Evolutionary conservation across 768 basidiomycete species (phyloP).

Genomic region (Suillus alpinus): DNA sequence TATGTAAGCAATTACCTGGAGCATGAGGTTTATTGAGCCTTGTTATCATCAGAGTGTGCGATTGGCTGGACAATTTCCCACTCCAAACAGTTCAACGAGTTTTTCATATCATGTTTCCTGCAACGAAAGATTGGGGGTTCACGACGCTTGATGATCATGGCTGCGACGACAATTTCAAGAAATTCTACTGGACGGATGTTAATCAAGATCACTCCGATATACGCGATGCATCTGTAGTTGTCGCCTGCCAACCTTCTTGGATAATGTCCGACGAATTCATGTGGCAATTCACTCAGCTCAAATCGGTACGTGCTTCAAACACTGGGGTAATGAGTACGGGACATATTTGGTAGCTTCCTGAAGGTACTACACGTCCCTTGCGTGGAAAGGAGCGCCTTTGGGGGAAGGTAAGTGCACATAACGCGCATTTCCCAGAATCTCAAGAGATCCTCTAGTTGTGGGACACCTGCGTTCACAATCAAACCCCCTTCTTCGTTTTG

Average conservation of each 20-base stretch:
- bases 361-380: constrained; percentile 35
- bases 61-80: constrained; percentile 33
- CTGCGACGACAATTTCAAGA: constrained; percentile 41
- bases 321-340: background rate
- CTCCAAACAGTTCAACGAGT: constrained; percentile 33
- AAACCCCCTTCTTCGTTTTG: constrained; percentile 54
- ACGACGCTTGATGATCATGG: constrained; percentile 31
- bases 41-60: constrained; percentile 20
- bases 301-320: constrained; percentile 15
- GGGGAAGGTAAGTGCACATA: constrained; percentile 48
- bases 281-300: constrained; percentile 46
- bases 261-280: constrained; percentile 53
- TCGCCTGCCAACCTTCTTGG: constrained; percentile 64
- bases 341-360: constrained; percentile 22
- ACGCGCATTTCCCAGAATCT: background rate
- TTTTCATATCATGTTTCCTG: constrained; percentile 44
- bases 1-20: constrained; percentile 7
- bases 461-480: constrained; percentile 50
- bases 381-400: constrained; percentile 53
- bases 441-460: constrained; percentile 33
- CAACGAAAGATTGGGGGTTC: constrained; percentile 43
- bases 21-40: background rate
- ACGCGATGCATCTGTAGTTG: constrained; percentile 37
- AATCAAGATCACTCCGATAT: constrained; percentile 22
- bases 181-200: constrained; percentile 42